Base-by-base conservation (phyloP, 1,139 yeast genomes). In the Kurtzmaniella natalensis region DNA sequence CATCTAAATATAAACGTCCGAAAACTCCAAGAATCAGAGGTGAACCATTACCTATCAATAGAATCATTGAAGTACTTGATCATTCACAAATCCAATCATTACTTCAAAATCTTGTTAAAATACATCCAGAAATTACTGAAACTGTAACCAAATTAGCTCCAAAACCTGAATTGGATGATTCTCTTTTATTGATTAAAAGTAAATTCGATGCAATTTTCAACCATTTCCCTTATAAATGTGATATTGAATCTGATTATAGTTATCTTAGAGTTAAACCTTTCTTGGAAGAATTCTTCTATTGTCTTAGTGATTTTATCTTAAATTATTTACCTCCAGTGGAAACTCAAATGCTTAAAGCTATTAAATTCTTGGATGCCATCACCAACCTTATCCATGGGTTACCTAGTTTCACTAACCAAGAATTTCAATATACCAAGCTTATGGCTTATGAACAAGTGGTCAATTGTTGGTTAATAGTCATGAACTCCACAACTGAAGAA, bases 311-410 rank as follows among this genome's bases (percentile, higher is more conserved):
- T 57, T 88, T 81, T 53, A 78, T 87, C 6, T 66, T 84, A 42
- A 80, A 76, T 49, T 84, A 82, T 51, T 66, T 88, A 41, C 95
- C 95, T 15, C 95, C 95, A 7, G 70, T 77, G 38, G 88, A 82
- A 51, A 53, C 65, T 13, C 77, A 76, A 45, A 60, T 73, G 14
- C 52, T 70, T 16, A 70, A 70, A 37, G 75, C 94, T 2, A 64
- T 88, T 33, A 72, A 71, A 33, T 86, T 85, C 48, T 67, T 87
- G 41, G 83, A 82, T 48, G 70, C 70, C 33, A 76, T 87, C 32
- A 79, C 94, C 1, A 63, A 64, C 33, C 59, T 85, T 39, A 68
- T 88, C 40, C 78, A 77, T 43, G 72, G 71, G 38, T 61, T 87
- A 39, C 97, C 97, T 10, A 71, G 72, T 33, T 89, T 94, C 65